phyloP scores from a whole-genome alignment of 1,139 yeast species.

The Meyerozyma smithsonii region DNA sequence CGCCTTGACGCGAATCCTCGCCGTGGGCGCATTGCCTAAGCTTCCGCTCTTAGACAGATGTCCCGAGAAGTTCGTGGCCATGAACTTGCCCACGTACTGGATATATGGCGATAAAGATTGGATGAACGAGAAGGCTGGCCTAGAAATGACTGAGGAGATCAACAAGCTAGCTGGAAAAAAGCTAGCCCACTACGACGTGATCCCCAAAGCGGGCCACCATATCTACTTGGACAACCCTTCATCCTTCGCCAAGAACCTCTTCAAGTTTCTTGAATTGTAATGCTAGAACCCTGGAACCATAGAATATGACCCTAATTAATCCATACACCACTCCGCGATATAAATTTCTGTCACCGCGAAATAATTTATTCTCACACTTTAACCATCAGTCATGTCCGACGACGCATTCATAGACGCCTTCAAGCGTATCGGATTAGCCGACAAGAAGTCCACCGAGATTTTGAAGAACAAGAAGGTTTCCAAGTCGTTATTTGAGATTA shows the following conservation, averaged over 20 bases:
- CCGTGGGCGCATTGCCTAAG: slow-evolving; percentile 36
- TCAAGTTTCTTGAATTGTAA: slow-evolving; percentile 8
- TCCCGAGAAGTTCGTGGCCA: slow-evolving; percentile 31
- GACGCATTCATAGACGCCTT: slow-evolving; percentile 43
- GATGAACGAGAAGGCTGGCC: slow-evolving; percentile 45
- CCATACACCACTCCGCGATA: background rate
- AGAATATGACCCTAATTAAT: background rate
- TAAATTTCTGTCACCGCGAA: slow-evolving; percentile 4
- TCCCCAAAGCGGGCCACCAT: slow-evolving; percentile 51
- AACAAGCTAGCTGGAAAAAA: slow-evolving; percentile 24
- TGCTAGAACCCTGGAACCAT: too few relatives aligned
- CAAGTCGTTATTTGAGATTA: slow-evolving; percentile 56
- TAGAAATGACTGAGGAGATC: slow-evolving; percentile 35
- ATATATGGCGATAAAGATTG: slow-evolving; percentile 45
- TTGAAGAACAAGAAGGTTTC: slow-evolving; percentile 83
- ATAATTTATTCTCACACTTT: slow-evolving; percentile 3
- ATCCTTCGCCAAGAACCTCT: slow-evolving; percentile 10
- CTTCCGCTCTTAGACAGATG: slow-evolving; percentile 42
- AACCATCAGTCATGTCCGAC: slow-evolving; percentile 10
- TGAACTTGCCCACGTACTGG: slow-evolving; percentile 43
- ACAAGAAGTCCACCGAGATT: slow-evolving; percentile 67
- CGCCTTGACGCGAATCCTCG: slow-evolving; percentile 40
- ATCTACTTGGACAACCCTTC: slow-evolving; percentile 64
- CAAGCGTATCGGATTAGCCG: slow-evolving; percentile 63
- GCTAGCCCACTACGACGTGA: slow-evolving; percentile 10